Percentiles rank a stretch among this genome's conserved stretches.
These are phyloP conservation scores for Plasmodium yoelii DNA, from an alignment of 169 alveolate genomes.

Conservation along the genomic window DNA sequence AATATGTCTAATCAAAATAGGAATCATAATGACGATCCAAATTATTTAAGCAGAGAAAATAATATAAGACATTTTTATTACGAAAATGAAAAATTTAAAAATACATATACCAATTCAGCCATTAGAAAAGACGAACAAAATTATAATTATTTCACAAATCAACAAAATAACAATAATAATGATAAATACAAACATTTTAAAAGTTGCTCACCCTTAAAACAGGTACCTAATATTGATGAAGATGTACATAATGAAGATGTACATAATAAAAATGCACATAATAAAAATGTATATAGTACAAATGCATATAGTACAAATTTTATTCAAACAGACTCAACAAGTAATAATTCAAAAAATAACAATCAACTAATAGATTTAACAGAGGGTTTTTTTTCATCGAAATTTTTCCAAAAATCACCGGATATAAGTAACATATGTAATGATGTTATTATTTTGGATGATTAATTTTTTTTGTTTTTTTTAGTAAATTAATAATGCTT, in stretches of 20 bases:
- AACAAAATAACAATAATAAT: too few relatives aligned
- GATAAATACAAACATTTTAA: too few relatives aligned
- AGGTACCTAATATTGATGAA: too few relatives aligned
- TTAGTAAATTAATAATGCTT: background rate
- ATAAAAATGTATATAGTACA: too few relatives aligned
- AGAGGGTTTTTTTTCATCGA: constrained; percentile 68
- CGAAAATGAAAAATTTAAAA: too few relatives aligned
- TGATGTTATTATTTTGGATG: constrained; percentile 71
- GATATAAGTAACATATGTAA: constrained; percentile 20
- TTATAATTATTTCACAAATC: too few relatives aligned
- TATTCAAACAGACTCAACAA: background rate
- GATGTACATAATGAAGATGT: background rate
- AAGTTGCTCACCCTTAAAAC: too few relatives aligned
- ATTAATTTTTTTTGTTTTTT: constrained; percentile 24
- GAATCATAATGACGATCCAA: background rate
- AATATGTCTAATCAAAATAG: background rate
- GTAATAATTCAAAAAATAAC: constrained; percentile 5
- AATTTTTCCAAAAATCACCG: constrained; percentile 51
- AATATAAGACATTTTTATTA: background rate
- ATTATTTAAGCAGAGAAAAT: constrained; percentile 3
- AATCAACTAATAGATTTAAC: constrained; percentile 64
- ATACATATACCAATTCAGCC: too few relatives aligned
- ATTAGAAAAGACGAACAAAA: too few relatives aligned
- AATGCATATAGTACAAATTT: too few relatives aligned
- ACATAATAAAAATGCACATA: too few relatives aligned